A percentile compares a stretch with the other conserved stretches of the same genome.
phyloP scores from a whole-genome alignment of 495 filamentous ascomycete genomes.

The Penicillium odoratum region DNA sequence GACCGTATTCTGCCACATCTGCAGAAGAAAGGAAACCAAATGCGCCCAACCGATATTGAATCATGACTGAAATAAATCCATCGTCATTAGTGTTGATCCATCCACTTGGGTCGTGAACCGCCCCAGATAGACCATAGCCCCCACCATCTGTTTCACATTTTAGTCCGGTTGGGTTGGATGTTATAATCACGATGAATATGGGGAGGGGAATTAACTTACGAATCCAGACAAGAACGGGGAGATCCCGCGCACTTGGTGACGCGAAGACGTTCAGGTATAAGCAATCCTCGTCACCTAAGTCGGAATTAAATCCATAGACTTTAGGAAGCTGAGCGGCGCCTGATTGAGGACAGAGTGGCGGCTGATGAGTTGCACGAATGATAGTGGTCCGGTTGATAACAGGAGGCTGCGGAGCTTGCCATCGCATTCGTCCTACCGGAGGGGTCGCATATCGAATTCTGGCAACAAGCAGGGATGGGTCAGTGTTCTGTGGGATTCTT shows the following conservation, averaged over 20 bases:
- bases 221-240: conserved; percentile 14
- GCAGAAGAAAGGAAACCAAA: conserved; percentile 19
- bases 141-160: conserved; percentile 8
- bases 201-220: conserved; percentile 4
- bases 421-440: conserved; percentile 36
- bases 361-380: conserved; percentile 10
- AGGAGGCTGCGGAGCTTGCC: conserved; percentile 33
- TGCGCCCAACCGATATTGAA: conserved; percentile 17
- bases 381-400: conserved; percentile 14
- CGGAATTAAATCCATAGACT: conserved; percentile 15
- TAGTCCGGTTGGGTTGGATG: neutral
- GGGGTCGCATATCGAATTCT: conserved; percentile 41
- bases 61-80: conserved; percentile 13
- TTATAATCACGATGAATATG: neutral
- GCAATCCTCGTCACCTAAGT: conserved; percentile 58
- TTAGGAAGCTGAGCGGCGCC: conserved; percentile 13
- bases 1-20: conserved; percentile 7
- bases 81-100: conserved; percentile 13
- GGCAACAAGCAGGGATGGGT: neutral
- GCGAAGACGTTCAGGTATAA: conserved; percentile 68
- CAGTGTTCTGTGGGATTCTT: neutral
- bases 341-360: conserved; percentile 21
- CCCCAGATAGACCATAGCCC: conserved; percentile 14
- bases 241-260: conserved; percentile 46
- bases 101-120: conserved; percentile 10